A percentile compares a stretch with the other conserved stretches of the same genome.
Evolutionary conservation across 345 rosid genomes (phyloP).

Genomic region (Sisymbrium altissimum): DNA sequence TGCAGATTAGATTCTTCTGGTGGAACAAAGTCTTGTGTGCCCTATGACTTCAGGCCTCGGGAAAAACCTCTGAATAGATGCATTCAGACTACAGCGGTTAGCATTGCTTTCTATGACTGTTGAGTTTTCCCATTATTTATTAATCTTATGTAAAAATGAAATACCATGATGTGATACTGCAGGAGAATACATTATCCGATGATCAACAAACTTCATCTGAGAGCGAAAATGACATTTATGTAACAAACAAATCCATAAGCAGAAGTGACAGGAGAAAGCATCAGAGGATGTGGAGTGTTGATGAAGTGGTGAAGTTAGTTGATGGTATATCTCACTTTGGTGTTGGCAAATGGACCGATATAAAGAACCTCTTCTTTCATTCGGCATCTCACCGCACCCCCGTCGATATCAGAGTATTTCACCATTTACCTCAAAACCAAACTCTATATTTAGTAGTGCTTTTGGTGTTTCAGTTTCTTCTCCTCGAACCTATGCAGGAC

Average conservation of each 20-base stretch:
- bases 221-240: constrained; percentile 48
- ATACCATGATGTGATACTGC: constrained; percentile 2
- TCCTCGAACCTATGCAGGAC: constrained; percentile 48
- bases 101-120: constrained; percentile 19
- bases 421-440: background rate
- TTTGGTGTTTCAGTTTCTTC: constrained; percentile 1
- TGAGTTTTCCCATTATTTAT: background rate
- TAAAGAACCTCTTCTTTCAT: constrained; percentile 63
- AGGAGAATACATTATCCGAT: constrained; percentile 46
- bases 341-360: constrained; percentile 93
- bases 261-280: constrained; percentile 71
- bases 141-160: background rate
- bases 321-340: constrained; percentile 86
- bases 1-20: constrained; percentile 28
- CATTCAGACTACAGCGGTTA: constrained; percentile 35
- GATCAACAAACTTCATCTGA: constrained; percentile 50
- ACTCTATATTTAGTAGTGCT: background rate
- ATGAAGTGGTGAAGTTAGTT: constrained; percentile 72
- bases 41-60: constrained; percentile 37
- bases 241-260: constrained; percentile 41
- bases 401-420: constrained; percentile 80
- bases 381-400: constrained; percentile 75
- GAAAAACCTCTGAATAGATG: constrained; percentile 44
- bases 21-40: constrained; percentile 25
- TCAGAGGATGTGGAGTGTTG: constrained; percentile 82